phyloP scores from a whole-genome alignment of 768 basidiomycete species.

The Coprinellus micaceus region DNA sequence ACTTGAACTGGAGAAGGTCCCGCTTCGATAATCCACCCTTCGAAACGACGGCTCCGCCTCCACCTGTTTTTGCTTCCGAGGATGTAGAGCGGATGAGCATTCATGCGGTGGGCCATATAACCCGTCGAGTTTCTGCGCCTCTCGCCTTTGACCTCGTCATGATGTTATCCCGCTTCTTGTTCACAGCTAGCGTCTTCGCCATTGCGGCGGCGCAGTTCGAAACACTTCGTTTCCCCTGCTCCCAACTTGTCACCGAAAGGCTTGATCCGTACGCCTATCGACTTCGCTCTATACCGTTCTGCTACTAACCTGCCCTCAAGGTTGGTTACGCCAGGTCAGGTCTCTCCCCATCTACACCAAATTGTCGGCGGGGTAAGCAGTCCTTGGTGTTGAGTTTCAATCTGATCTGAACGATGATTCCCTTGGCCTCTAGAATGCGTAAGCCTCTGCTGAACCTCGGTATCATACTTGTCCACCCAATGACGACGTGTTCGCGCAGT shows the following conservation, averaged over 20 bases:
- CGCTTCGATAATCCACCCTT: too few relatives aligned
- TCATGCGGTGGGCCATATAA: background rate
- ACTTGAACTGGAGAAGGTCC: too few relatives aligned
- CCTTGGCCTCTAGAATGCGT: constrained; percentile 6
- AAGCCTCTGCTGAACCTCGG: too few relatives aligned
- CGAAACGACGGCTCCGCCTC: too few relatives aligned
- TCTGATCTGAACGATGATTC: background rate
- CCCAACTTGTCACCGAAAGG: background rate
- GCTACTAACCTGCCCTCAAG: background rate
- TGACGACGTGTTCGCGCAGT: background rate
- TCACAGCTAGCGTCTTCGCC: background rate
- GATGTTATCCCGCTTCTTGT: background rate
- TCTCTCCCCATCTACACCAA: constrained; percentile 9
- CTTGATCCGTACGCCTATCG: constrained; percentile 2
- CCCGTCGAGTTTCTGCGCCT: too few relatives aligned
- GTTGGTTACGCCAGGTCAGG: constrained; percentile 7
- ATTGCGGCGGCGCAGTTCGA: background rate
- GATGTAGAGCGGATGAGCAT: background rate
- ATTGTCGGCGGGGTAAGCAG: constrained; percentile 12
- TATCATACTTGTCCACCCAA: background rate
- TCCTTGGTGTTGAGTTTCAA: background rate
- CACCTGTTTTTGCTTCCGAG: background rate
- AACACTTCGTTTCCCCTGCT: constrained; percentile 2
- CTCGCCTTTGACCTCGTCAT: background rate
- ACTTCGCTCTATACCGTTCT: background rate